Conservation (phyloP, 768 basidiomycete genomes). For the button mushroom (Agaricus bisporus) region DNA sequence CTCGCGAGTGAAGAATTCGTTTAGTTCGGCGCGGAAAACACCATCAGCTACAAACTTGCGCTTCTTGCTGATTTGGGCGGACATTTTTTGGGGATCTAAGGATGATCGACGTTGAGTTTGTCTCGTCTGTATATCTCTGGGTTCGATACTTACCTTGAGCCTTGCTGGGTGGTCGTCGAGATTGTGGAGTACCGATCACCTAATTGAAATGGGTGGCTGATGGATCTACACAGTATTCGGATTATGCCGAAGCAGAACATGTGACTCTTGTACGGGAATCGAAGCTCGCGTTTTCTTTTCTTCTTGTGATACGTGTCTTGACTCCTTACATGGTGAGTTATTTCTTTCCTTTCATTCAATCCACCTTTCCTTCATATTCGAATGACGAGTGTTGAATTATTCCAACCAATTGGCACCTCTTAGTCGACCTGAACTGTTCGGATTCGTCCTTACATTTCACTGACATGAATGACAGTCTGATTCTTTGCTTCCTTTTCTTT, state of each 20-base stretch:
- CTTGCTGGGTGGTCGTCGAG: conserved; percentile 23
- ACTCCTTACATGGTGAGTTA: conserved; percentile 20
- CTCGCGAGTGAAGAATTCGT: conserved; percentile 98
- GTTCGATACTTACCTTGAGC: conserved; percentile 19
- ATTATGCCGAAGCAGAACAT: conserved; percentile 22
- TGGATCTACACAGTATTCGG: conserved; percentile 26
- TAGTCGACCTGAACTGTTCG: conserved; percentile 63
- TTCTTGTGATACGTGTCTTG: not conserved
- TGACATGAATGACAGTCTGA: conserved; percentile 88
- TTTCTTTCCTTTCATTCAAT: conserved; percentile 1
- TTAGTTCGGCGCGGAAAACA: conserved; percentile 98
- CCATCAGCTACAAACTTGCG: conserved; percentile 98
- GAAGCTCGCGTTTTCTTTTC: conserved; percentile 1
- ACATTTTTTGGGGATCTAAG: conserved; percentile 45
- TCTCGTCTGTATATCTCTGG: not conserved
- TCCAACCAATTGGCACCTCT: conserved; percentile 80
- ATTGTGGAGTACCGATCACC: conserved; percentile 18
- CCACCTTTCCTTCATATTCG: conserved; percentile 8
- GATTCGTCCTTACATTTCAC: conserved; percentile 40
- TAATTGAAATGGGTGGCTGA: conserved; percentile 23
- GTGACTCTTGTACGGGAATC: conserved; percentile 13
- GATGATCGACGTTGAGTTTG: not conserved
- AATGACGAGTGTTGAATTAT: conserved; percentile 77
- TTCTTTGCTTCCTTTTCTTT: conserved; percentile 24
- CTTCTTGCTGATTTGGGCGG: conserved; percentile 92